Conservation (phyloP, 2,329 filamentous ascomycete genomes). For the Fusarium decemcellulare region DNA sequence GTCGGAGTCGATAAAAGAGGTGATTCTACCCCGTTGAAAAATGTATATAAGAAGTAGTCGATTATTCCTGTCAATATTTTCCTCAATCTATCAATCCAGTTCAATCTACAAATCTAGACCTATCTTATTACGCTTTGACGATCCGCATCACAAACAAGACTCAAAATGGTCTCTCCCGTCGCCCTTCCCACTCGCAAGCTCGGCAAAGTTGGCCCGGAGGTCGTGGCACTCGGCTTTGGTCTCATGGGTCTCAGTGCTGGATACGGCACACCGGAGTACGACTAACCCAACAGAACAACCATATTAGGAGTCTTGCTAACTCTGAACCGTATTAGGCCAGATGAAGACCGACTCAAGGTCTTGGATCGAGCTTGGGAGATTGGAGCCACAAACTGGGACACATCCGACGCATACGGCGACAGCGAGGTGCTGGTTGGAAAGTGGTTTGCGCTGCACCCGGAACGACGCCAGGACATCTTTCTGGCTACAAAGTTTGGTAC, state of each 20-base stretch:
- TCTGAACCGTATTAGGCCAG: background rate
- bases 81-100: no score
- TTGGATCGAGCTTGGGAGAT: constrained; percentile 4
- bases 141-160: no score
- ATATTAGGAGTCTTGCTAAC: no score
- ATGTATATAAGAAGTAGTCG: no score
- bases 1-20: no score
- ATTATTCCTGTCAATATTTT: no score
- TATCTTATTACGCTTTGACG: no score
- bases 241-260: constrained; percentile 17
- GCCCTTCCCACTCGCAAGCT: constrained; percentile 4
- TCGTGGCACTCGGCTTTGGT: constrained; percentile 6
- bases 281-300: background rate
- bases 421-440: constrained; percentile 60
- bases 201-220: constrained; percentile 5
- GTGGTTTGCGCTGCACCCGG: constrained; percentile 55
- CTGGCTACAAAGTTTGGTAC: constrained; percentile 53
- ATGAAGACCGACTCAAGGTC: background rate
- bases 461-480: constrained; percentile 57
- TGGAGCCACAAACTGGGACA: background rate
- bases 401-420: constrained; percentile 55
- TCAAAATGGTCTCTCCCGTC: background rate
- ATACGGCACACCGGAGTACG: constrained; percentile 7
- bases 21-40: no score
- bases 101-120: no score